These are phyloP conservation scores for Nymphaea thermarum DNA, from an alignment of 164 flowering plant species.

Conservation along the genomic window DNA sequence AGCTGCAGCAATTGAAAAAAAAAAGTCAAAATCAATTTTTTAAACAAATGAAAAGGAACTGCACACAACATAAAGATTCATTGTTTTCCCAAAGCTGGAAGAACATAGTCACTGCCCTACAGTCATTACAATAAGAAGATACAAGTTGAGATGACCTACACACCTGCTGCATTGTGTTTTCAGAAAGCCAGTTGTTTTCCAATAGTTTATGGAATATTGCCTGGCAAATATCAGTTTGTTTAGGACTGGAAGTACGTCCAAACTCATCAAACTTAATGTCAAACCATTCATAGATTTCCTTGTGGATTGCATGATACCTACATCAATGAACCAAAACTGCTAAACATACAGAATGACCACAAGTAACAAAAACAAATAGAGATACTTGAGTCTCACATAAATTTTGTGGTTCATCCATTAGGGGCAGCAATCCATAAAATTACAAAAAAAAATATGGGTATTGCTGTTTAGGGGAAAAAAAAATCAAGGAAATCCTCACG, in stretches of 20 bases:
- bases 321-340: constrained; percentile 1
- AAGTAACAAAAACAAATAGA: too few species aligned
- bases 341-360: too few species aligned
- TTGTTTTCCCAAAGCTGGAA: not conserved
- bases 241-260: constrained; percentile 86
- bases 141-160: not conserved
- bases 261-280: constrained; percentile 79
- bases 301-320: constrained; percentile 82
- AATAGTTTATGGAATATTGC: constrained; percentile 60
- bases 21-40: not conserved
- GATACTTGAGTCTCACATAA: too few species aligned
- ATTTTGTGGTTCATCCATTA: too few species aligned
- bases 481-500: too few species aligned
- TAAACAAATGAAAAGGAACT: not conserved
- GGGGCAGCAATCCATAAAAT: too few species aligned
- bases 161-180: constrained; percentile 87
- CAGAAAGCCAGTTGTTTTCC: constrained; percentile 81
- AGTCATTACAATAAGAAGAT: not conserved
- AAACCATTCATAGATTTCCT: constrained; percentile 78
- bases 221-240: constrained; percentile 88
- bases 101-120: not conserved
- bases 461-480: too few species aligned
- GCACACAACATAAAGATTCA: not conserved
- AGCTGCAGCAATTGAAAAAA: constrained; percentile 28
- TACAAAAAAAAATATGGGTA: too few species aligned